Evolutionary conservation across 306 rosid species (phyloP).

Genomic region (Cucurbita moschata): DNA sequence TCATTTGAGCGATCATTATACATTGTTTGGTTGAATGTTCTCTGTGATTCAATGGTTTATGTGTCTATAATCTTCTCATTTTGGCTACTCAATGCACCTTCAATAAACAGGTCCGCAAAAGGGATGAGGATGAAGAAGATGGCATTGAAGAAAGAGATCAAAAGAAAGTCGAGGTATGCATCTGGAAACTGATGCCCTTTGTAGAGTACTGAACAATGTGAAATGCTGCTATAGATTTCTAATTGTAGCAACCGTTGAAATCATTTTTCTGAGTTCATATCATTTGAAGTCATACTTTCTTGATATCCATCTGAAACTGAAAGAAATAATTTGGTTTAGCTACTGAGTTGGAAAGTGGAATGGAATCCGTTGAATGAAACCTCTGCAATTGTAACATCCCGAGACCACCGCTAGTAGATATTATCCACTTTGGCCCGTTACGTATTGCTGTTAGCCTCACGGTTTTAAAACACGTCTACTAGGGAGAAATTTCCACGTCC

Average conservation of each 20-base stretch:
- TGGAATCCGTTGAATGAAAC: neutral
- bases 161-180: conserved; percentile 24
- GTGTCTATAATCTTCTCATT: neutral
- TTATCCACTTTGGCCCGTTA: no score
- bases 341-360: neutral
- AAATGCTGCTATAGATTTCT: neutral
- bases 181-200: neutral
- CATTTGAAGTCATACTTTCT: neutral
- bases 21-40: neutral
- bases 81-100: conserved; percentile 3
- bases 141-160: conserved; percentile 20
- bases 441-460: no score
- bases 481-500: no score
- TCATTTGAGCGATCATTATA: no score
- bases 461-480: no score
- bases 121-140: conserved; percentile 21
- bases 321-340: neutral
- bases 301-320: neutral
- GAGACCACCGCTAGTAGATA: no score
- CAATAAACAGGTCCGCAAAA: conserved; percentile 19
- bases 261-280: neutral
- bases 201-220: neutral
- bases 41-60: neutral
- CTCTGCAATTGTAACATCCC: no score
- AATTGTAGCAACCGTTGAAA: neutral